Evolutionary conservation across 2,329 filamentous ascomycete genomes (phyloP).

Genomic region (Alternaria triticina): DNA sequence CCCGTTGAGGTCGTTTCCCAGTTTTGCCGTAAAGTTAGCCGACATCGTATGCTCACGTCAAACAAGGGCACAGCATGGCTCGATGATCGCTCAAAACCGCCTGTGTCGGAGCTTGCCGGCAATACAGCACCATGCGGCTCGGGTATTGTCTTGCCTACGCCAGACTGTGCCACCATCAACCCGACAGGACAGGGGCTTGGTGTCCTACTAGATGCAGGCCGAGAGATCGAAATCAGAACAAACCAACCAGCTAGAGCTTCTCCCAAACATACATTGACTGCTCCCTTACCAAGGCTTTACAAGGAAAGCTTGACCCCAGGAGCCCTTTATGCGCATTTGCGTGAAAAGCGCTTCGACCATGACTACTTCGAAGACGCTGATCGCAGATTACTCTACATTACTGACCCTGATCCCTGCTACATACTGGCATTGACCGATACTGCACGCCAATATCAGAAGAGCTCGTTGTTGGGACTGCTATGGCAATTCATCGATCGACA

Average conservation of each 20-base stretch:
- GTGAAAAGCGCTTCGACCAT: slow-evolving; percentile 3
- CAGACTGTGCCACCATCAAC: background rate
- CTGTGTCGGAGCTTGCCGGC: background rate
- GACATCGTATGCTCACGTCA: background rate
- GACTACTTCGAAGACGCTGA: background rate
- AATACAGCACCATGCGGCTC: background rate
- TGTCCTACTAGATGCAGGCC: background rate
- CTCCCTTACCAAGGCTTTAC: background rate
- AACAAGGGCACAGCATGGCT: slow-evolving; percentile 4
- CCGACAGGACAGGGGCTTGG: background rate
- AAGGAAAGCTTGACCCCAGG: background rate
- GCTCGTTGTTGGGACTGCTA: background rate
- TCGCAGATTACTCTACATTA: background rate
- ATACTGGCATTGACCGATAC: background rate
- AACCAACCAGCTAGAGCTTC: background rate
- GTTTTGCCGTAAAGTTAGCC: background rate
- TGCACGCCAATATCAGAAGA: background rate
- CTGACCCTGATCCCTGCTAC: background rate
- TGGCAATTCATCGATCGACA: background rate
- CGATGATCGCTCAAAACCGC: background rate
- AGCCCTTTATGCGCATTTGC: background rate
- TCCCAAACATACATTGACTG: background rate
- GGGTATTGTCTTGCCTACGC: background rate
- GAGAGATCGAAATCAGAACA: background rate
- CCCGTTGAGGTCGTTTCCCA: background rate